Evolutionary conservation across 495 filamentous ascomycete genomes (phyloP).

Genomic region (Aspergillus nanangensis): DNA sequence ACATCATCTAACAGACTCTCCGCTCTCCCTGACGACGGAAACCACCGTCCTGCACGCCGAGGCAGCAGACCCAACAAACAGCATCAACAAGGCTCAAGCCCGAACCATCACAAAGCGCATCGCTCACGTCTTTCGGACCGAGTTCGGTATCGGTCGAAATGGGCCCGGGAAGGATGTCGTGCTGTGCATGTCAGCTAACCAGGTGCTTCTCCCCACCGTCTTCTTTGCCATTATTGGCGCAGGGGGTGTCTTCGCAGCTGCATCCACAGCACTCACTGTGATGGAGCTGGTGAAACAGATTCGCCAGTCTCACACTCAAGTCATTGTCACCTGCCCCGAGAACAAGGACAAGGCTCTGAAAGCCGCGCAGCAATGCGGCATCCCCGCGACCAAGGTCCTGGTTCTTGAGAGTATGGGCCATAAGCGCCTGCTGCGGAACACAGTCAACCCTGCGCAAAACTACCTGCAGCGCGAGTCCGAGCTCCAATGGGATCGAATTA

Average conservation of each 20-base stretch:
- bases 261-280: slow-evolving; percentile 9
- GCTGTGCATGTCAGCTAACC: slow-evolving; percentile 11
- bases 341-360: slow-evolving; percentile 6
- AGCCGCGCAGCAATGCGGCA: slow-evolving; percentile 5
- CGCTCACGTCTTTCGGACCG: slow-evolving; percentile 7
- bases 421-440: slow-evolving; percentile 4
- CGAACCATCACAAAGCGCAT: slow-evolving; percentile 8
- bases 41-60: slow-evolving; percentile 13
- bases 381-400: slow-evolving; percentile 4
- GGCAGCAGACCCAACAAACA: slow-evolving; percentile 10
- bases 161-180: slow-evolving; percentile 10
- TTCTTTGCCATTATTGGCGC: slow-evolving; percentile 13
- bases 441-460: slow-evolving; percentile 1
- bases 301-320: slow-evolving; percentile 3
- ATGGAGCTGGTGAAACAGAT: slow-evolving; percentile 8
- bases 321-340: slow-evolving; percentile 10
- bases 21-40: slow-evolving; percentile 6
- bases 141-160: slow-evolving; percentile 8
- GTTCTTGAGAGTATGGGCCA: slow-evolving; percentile 11
- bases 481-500: slow-evolving; percentile 9
- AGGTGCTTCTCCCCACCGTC: slow-evolving; percentile 8
- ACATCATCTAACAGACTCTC: slow-evolving; percentile 3
- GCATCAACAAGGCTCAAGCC: slow-evolving; percentile 10
- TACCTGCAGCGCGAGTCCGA: slow-evolving; percentile 1
- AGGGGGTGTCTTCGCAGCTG: slow-evolving; percentile 13